A percentile compares a stretch with the other conserved stretches of the same genome.
Conservation (phyloP, 2,329 filamentous ascomycete genomes). For the Colletotrichum viniferum region DNA sequence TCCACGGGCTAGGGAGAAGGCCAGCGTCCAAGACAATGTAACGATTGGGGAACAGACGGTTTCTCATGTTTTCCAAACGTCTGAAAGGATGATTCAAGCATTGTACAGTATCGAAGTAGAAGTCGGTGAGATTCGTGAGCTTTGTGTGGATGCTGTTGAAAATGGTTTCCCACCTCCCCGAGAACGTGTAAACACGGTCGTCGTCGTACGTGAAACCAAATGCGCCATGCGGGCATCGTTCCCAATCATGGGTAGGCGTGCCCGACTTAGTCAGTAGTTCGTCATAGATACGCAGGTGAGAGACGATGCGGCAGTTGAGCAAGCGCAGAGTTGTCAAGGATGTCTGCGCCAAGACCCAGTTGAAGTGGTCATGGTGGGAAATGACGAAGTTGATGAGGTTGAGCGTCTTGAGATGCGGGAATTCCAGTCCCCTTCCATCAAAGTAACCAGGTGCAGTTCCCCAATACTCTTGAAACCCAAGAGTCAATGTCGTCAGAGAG, state of each 20-base stretch:
- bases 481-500: constrained; percentile 24
- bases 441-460: constrained; percentile 25
- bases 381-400: constrained; percentile 18
- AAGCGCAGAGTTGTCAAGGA: constrained; percentile 13
- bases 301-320: constrained; percentile 16
- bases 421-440: constrained; percentile 21
- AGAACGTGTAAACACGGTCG: background rate
- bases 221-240: background rate
- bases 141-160: constrained; percentile 23
- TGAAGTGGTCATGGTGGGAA: constrained; percentile 25
- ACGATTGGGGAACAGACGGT: background rate
- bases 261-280: background rate
- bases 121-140: constrained; percentile 22
- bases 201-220: background rate
- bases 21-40: background rate
- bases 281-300: background rate
- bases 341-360: constrained; percentile 26
- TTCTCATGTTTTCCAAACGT: background rate
- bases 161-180: constrained; percentile 25
- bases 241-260: constrained; percentile 15
- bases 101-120: background rate
- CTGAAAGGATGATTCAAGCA: background rate
- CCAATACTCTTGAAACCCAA: constrained; percentile 24
- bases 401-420: constrained; percentile 24
- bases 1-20: background rate